These are phyloP conservation scores for Domatiomyces globalis DNA, from an alignment of 2,329 filamentous ascomycete genomes.

Conservation along the genomic window DNA sequence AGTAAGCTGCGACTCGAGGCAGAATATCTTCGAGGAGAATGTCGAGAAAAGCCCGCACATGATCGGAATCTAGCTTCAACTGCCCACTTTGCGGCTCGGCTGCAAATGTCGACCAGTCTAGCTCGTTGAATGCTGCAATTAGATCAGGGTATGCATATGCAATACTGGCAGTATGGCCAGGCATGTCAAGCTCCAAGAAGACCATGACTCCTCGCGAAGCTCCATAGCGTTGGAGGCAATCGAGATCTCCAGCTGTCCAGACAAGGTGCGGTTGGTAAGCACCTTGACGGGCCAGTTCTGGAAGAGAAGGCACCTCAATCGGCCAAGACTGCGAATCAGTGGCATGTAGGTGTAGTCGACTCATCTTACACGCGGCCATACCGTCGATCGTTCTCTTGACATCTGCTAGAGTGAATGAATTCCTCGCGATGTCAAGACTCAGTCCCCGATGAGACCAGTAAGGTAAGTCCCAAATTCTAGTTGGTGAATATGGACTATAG, in stretches of 20 bases:
- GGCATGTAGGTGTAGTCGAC: constrained; percentile 33
- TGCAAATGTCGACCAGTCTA: constrained; percentile 39
- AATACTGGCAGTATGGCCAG: constrained; percentile 60
- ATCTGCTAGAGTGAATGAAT: constrained; percentile 52
- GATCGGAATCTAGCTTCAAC: constrained; percentile 60
- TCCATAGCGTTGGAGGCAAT: constrained; percentile 56
- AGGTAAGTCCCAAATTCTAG: constrained; percentile 58
- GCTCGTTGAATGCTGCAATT: constrained; percentile 47
- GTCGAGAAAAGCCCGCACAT: constrained; percentile 57
- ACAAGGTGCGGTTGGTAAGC: constrained; percentile 54
- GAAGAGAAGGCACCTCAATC: constrained; percentile 61
- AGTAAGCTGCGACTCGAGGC: constrained; percentile 54
- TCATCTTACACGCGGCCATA: constrained; percentile 46
- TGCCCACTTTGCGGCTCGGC: constrained; percentile 46
- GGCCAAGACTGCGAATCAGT: constrained; percentile 49
- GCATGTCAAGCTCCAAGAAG: constrained; percentile 67
- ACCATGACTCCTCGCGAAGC: constrained; percentile 54
- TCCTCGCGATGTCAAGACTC: constrained; percentile 63
- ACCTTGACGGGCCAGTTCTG: constrained; percentile 56
- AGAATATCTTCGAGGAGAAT: constrained; percentile 62
- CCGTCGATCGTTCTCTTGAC: constrained; percentile 66
- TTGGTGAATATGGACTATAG: constrained; percentile 54
- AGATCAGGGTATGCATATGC: constrained; percentile 55
- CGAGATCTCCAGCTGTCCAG: constrained; percentile 53
- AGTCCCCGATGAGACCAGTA: constrained; percentile 64